phyloP scores from a whole-genome alignment of 2,329 filamentous ascomycete species.

The Colletotrichum sojae region DNA sequence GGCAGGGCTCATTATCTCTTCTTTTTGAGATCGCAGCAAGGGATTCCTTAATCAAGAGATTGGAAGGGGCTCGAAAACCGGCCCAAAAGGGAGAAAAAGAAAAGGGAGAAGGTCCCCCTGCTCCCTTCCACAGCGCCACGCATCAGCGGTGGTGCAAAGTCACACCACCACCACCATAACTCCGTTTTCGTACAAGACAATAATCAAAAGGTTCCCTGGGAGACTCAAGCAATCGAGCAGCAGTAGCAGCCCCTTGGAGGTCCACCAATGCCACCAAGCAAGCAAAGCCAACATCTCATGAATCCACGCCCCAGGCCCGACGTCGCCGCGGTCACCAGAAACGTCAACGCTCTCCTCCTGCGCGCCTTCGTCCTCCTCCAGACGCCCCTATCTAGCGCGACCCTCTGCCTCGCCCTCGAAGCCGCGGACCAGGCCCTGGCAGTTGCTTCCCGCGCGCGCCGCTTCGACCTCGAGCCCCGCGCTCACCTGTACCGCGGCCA shows the following conservation, averaged over 20 bases:
- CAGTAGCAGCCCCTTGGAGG: no score
- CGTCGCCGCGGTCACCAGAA: conserved; percentile 36
- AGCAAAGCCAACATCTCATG: conserved; percentile 17
- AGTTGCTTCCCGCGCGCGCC: conserved; percentile 34
- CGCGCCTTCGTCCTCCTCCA: conserved; percentile 37
- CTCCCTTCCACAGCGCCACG: conserved; percentile 4
- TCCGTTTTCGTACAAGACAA: conserved; percentile 23
- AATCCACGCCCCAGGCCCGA: conserved; percentile 35
- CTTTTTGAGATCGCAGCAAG: neutral
- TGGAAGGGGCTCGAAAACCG: neutral
- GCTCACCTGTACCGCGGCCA: conserved; percentile 45
- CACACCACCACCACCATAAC: conserved; percentile 15
- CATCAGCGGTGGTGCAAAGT: neutral
- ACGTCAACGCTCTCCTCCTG: conserved; percentile 40
- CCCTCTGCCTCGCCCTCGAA: conserved; percentile 39
- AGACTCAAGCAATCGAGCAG: no score
- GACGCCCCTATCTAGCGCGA: conserved; percentile 29
- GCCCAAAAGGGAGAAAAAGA: neutral
- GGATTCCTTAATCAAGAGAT: neutral
- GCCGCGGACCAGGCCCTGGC: conserved; percentile 42
- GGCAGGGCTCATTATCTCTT: neutral
- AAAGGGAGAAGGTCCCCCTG: conserved; percentile 8
- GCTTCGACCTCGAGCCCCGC: conserved; percentile 42
- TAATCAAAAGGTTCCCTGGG: neutral
- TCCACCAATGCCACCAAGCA: neutral